Evolutionary conservation across 164 flowering plant genomes (phyloP).

Genomic region (Aristolochia fimbriata): DNA sequence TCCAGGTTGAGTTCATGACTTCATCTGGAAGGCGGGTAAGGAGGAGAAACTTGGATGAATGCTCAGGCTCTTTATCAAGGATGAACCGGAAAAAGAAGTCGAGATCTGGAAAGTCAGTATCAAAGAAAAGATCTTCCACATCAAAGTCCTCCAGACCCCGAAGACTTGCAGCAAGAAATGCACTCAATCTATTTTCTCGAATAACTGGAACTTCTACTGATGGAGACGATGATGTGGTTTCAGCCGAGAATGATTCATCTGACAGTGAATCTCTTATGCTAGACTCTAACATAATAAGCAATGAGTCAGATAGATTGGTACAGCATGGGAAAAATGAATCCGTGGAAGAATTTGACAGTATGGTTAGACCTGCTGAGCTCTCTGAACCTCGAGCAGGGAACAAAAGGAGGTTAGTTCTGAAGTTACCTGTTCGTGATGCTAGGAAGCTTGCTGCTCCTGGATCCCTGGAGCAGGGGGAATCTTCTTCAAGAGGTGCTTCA

Average conservation of each 20-base stretch:
- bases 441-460: constrained; percentile 24
- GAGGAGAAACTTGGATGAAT: constrained; percentile 73
- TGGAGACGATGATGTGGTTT: constrained; percentile 62
- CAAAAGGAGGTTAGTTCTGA: constrained; percentile 61
- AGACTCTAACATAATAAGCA: constrained; percentile 41
- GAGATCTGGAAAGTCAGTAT: constrained; percentile 32
- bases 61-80: constrained; percentile 34
- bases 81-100: constrained; percentile 31
- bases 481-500: constrained; percentile 30
- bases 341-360: constrained; percentile 29
- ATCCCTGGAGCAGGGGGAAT: constrained; percentile 13
- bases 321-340: constrained; percentile 34
- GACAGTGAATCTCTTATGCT: constrained; percentile 51
- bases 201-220: constrained; percentile 55
- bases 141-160: constrained; percentile 74
- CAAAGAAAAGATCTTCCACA: constrained; percentile 31
- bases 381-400: constrained; percentile 33
- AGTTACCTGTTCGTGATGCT: constrained; percentile 54
- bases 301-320: constrained; percentile 46
- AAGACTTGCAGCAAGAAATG: constrained; percentile 92
- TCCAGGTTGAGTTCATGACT: constrained; percentile 65
- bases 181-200: constrained; percentile 57
- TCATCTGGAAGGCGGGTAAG: constrained; percentile 95
- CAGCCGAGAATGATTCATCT: constrained; percentile 39
- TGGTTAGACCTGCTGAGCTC: constrained; percentile 14